Evolutionary conservation across 768 basidiomycete genomes (phyloP).

Genomic region (Suillus luteus): DNA sequence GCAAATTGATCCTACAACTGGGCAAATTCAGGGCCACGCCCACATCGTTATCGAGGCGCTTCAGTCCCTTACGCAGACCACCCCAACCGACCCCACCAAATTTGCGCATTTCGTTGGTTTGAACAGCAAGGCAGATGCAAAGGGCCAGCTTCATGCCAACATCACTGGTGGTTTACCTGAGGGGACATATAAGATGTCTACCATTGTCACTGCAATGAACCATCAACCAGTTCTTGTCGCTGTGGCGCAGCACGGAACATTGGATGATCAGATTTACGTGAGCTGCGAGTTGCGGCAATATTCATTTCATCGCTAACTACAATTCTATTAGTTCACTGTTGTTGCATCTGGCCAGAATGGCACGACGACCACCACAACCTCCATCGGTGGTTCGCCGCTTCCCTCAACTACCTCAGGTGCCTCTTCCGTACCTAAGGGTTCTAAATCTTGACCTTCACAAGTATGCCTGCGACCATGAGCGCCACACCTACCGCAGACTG

Average conservation of each 20-base stretch:
- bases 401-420: neutral
- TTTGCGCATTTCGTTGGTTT: constrained; percentile 65
- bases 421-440: neutral
- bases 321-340: constrained; percentile 30
- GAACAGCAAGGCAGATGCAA: constrained; percentile 43
- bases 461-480: constrained; percentile 3
- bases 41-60: constrained; percentile 64
- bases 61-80: constrained; percentile 47
- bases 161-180: constrained; percentile 56
- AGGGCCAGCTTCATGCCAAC: constrained; percentile 47
- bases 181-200: constrained; percentile 50
- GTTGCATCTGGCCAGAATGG: constrained; percentile 13
- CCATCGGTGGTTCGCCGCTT: neutral
- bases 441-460: neutral
- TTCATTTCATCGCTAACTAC: neutral
- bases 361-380: constrained; percentile 16
- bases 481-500: neutral
- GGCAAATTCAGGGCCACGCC: constrained; percentile 59
- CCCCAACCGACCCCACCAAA: constrained; percentile 46
- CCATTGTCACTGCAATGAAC: constrained; percentile 49
- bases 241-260: constrained; percentile 41
- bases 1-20: constrained; percentile 43
- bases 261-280: constrained; percentile 46
- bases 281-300: constrained; percentile 25
- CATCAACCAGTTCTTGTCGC: constrained; percentile 42